phyloP scores from a whole-genome alignment of 2,329 filamentous ascomycete genomes.

The Calonectria honghensis region DNA sequence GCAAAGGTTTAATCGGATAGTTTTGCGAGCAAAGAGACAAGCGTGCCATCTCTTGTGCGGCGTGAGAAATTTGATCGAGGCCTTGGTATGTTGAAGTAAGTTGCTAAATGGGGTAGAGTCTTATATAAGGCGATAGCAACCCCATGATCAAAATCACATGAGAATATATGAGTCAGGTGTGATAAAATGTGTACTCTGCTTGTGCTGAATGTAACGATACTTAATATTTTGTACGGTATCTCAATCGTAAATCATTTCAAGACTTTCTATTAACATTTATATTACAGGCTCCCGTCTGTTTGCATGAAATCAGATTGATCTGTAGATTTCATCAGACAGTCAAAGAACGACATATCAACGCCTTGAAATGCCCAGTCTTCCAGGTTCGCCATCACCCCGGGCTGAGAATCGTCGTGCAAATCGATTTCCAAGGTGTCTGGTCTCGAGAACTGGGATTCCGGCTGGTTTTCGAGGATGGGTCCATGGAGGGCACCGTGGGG shows the following conservation, averaged over 20 bases:
- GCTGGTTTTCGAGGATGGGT: neutral
- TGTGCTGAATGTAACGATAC: neutral
- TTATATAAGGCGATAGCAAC: neutral
- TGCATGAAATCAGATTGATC: neutral
- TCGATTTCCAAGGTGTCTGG: neutral
- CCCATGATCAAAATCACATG: neutral
- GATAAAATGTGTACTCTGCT: neutral
- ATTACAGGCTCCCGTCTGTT: conserved; percentile 2
- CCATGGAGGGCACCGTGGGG: neutral
- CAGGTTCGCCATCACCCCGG: neutral
- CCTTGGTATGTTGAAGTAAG: neutral
- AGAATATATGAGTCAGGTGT: neutral
- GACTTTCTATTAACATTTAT: no score
- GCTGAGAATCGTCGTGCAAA: neutral
- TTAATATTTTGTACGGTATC: neutral
- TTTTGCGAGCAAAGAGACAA: neutral
- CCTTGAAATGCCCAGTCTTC: conserved; percentile 3
- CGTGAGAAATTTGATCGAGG: neutral
- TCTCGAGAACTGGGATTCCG: neutral
- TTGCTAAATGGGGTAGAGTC: neutral
- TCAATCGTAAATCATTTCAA: neutral
- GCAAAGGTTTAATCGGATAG: no score
- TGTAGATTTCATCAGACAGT: neutral
- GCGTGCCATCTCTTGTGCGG: neutral
- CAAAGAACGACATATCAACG: conserved; percentile 7